Evolutionary conservation across 768 basidiomycete species (phyloP).

Genomic region (Galerina sulciceps): DNA sequence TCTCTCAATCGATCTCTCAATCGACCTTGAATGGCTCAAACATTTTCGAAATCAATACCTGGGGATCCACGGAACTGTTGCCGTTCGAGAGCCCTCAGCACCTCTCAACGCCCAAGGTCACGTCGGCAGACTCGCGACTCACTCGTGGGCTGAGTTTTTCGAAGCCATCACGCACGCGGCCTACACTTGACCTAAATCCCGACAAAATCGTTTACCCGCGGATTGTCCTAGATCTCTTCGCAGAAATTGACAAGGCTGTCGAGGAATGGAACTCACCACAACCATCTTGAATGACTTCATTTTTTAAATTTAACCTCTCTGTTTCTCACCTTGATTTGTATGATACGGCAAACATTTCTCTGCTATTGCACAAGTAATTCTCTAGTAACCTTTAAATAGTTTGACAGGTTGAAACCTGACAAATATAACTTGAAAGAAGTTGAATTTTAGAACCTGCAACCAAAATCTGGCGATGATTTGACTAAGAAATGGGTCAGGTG

Average conservation of each 20-base stretch:
- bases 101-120: slow-evolving; percentile 8
- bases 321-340: slow-evolving; percentile 9
- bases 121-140: too few relatives aligned
- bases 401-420: too few relatives aligned
- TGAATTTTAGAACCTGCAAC: background rate
- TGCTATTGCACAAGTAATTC: background rate
- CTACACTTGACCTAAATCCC: background rate
- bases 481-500: too few relatives aligned
- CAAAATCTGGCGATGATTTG: background rate
- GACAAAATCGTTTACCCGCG: slow-evolving; percentile 26
- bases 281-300: background rate
- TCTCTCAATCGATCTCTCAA: background rate
- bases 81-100: slow-evolving; percentile 7
- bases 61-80: slow-evolving; percentile 2
- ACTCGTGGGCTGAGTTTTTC: too few relatives aligned
- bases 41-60: background rate
- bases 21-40: background rate
- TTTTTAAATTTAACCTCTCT: background rate
- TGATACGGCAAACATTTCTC: background rate
- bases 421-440: too few relatives aligned
- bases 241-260: slow-evolving; percentile 37
- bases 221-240: slow-evolving; percentile 35
- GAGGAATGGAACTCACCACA: slow-evolving; percentile 29
- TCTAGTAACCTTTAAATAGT: too few relatives aligned
- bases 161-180: too few relatives aligned